Conservation (phyloP, 1,284 basidiomycete species). For the Leccinum fuscescens region DNA sequence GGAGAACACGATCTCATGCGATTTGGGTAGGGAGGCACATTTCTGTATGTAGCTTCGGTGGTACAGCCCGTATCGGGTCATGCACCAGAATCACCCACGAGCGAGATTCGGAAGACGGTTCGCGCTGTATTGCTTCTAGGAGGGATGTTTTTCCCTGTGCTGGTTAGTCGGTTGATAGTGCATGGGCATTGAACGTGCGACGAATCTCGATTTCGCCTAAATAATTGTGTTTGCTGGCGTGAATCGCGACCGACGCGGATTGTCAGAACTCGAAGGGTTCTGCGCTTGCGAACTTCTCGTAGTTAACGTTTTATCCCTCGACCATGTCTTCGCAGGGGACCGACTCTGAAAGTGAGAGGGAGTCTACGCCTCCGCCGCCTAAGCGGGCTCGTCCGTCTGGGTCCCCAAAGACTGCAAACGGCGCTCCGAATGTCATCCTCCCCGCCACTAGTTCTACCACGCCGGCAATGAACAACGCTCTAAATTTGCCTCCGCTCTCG, state of each 20-base stretch:
- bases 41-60: slow-evolving; percentile 92
- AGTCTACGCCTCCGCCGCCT: slow-evolving; percentile 26
- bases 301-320: slow-evolving; percentile 10
- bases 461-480: slow-evolving; percentile 27
- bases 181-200: slow-evolving; percentile 41
- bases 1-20: slow-evolving; percentile 8
- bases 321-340: slow-evolving; percentile 34
- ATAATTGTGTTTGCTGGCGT: not conserved
- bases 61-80: slow-evolving; percentile 69
- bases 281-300: slow-evolving; percentile 3
- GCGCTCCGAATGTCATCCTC: slow-evolving; percentile 23
- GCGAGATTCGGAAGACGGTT: slow-evolving; percentile 46
- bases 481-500: slow-evolving; percentile 64
- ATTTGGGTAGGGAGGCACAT: slow-evolving; percentile 77
- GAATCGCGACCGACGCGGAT: not conserved
- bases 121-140: slow-evolving; percentile 55
- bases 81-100: slow-evolving; percentile 34
- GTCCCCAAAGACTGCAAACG: slow-evolving; percentile 17
- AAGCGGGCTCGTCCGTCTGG: slow-evolving; percentile 29
- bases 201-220: not conserved
- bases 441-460: slow-evolving; percentile 10
- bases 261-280: not conserved
- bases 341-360: slow-evolving; percentile 32
- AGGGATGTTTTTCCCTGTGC: slow-evolving; percentile 73
- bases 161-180: slow-evolving; percentile 48